Evolutionary conservation across 371 early-diverging fungal genomes (phyloP).

Genomic region (Mortierella sp.): DNA sequence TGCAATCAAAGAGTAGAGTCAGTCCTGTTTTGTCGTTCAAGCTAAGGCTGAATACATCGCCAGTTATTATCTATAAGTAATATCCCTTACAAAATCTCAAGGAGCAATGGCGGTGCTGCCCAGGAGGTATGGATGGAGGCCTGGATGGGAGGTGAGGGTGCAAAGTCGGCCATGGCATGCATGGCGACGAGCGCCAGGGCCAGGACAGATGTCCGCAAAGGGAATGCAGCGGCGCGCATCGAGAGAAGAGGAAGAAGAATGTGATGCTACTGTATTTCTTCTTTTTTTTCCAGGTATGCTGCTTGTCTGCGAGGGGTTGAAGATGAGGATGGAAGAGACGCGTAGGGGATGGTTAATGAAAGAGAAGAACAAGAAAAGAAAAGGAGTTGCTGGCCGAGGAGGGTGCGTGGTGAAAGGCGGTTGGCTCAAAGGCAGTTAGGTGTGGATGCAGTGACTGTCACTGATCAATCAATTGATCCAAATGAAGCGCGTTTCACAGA

Average conservation of each 20-base stretch:
- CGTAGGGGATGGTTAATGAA: background rate
- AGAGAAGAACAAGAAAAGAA: background rate
- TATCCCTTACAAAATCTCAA: conserved; percentile 73
- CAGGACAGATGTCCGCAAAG: conserved; percentile 45
- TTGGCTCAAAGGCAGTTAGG: background rate
- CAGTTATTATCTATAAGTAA: background rate
- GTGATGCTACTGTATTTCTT: background rate
- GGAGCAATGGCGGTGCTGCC: conserved; percentile 67
- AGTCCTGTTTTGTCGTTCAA: background rate
- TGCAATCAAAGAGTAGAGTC: background rate
- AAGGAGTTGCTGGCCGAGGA: background rate
- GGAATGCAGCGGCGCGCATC: conserved; percentile 36
- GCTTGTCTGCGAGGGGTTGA: background rate
- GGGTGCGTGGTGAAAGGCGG: background rate
- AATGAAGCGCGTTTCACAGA: background rate
- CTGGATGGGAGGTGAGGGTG: conserved; percentile 67
- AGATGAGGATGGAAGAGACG: conserved; percentile 1
- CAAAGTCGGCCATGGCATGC: conserved; percentile 32
- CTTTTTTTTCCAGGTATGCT: background rate
- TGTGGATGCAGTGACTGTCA: conserved; percentile 4
- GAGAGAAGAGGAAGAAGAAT: background rate
- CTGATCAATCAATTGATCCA: background rate
- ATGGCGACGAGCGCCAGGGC: conserved; percentile 49
- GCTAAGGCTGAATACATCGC: no score
- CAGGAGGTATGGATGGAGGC: conserved; percentile 70